Base-by-base conservation (phyloP, 2,329 filamentous ascomycete species). In the Triangularia setosa region DNA sequence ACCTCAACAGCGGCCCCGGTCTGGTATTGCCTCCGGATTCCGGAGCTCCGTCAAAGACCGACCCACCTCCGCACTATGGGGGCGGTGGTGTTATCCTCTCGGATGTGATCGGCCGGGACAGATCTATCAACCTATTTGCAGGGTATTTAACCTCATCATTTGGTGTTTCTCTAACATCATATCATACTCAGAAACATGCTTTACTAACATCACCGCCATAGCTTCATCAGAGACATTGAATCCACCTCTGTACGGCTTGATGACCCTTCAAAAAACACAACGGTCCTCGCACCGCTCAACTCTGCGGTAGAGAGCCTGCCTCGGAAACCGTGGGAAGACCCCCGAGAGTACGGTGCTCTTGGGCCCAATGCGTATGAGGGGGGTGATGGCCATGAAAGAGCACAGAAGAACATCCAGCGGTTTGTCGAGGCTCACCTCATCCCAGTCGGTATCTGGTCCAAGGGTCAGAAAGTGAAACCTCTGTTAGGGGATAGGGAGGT, bases 381-480 rank as follows among this genome's bases (percentile, higher is more conserved):
- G 0, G 79, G 83, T 0, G 85, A 86, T 16, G 94, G 93, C 0
- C 85, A 90, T 72, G 88, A 92, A 63, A 83, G 93, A 58, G 94
- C 95, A 7, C 84, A 87, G 67, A 79, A 79, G 69, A 98, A 98
- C 72, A 75, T 98, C 67, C 83, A 84, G 72, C 81, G 85, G 44
- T 98, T 98, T 75, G 91, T 96, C 1, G 89, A 96, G 78, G 89
- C 90, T 55, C 95, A 99, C 77, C 83, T 97, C 61, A 84, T 98
- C 4, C 83, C 87, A 0, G 76, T 78, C 4, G 91, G 87, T 72
- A 92, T 93, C 0, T 98, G 94, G 93, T 77, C 80, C 25, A 86
- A 90, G 70, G 80, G 81, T 1, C 76, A 82, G 68, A 92, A 89
- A 76, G 81, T 85, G 0, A 84, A 87, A 78, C 90, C 90, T 0